Evolutionary conservation across 805 yeast genomes (phyloP).

Genomic region (Monosporozyma yasuniensis): DNA sequence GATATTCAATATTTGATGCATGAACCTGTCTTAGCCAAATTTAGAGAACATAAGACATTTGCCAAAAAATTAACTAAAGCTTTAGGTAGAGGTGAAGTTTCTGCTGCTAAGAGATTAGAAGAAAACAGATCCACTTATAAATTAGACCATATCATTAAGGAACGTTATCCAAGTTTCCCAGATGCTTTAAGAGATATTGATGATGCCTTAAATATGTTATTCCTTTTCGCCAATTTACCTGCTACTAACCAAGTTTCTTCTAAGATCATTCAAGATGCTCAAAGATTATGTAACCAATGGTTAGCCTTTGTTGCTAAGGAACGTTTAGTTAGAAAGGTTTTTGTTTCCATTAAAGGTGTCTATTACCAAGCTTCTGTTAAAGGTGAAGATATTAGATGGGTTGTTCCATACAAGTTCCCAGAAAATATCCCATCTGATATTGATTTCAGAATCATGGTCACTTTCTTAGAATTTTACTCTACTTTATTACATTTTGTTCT

Average conservation of each 20-base stretch:
- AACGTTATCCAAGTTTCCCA: conserved; percentile 86
- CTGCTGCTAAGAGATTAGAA: conserved; percentile 81
- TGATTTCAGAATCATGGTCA: conserved; percentile 93
- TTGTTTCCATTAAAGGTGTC: conserved; percentile 94
- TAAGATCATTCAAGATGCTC: conserved; percentile 81
- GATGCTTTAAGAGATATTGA: conserved; percentile 92
- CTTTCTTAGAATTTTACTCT: conserved; percentile 91
- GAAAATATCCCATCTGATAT: conserved; percentile 89
- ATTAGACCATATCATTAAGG: conserved; percentile 84
- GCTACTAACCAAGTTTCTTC: conserved; percentile 78
- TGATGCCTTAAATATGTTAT: conserved; percentile 92
- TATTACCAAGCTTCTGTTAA: conserved; percentile 83
- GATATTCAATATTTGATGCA: conserved; percentile 93
- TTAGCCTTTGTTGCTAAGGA: conserved; percentile 85
- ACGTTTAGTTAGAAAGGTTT: conserved; percentile 72
- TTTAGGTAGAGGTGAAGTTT: conserved; percentile 83
- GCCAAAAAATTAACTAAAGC: conserved; percentile 85
- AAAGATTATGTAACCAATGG: conserved; percentile 86
- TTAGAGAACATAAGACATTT: conserved; percentile 92
- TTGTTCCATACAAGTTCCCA: conserved; percentile 94
- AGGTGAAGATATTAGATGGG: conserved; percentile 94
- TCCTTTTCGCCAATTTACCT: conserved; percentile 89
- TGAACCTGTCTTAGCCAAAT: conserved; percentile 85
- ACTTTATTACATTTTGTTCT: conserved; percentile 83
- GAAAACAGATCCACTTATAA: conserved; percentile 61